Percentiles rank a stretch among this genome's conserved stretches.
These are phyloP conservation scores for Rhamnella rubrinervis DNA, from an alignment of 331 rosid genomes.

Conservation along the genomic window DNA sequence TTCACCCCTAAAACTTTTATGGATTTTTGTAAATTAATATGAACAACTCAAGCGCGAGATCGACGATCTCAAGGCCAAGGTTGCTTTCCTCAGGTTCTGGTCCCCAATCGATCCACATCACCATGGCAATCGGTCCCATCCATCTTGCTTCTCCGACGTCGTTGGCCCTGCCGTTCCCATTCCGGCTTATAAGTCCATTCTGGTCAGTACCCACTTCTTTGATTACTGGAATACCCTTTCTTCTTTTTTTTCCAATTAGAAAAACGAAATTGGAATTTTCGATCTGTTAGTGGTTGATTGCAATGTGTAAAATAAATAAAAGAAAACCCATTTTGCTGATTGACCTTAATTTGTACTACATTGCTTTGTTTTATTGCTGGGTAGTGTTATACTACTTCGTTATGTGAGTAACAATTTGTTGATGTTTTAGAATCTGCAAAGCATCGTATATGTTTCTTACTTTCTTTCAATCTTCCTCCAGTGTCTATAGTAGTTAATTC, in stretches of 20 bases:
- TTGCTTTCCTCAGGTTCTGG: conserved; percentile 57
- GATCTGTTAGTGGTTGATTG: not conserved
- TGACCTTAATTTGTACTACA: no score
- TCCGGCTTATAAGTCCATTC: conserved; percentile 74
- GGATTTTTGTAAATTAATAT: no score
- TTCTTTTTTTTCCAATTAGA: not conserved
- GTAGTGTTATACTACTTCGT: no score
- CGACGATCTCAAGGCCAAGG: conserved; percentile 65
- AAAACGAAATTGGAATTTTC: not conserved
- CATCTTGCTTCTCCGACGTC: conserved; percentile 49
- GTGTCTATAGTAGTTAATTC: no score
- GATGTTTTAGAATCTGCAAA: no score
- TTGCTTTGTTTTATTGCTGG: no score
- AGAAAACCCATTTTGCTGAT: no score
- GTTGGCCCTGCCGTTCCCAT: conserved; percentile 34
- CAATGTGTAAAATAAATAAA: not conserved
- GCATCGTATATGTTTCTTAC: no score
- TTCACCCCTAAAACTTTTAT: no score
- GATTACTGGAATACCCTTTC: no score
- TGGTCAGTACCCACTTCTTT: conserved; percentile 46
- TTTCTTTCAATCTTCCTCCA: no score
- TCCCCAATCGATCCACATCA: conserved; percentile 32
- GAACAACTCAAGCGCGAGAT: conserved; percentile 76
- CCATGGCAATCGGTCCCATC: conserved; percentile 13
- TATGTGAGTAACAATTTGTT: no score